Evolutionary conservation across 192 early-diverging fungal genomes (phyloP).

Genomic region (Backusella psychrophila): DNA sequence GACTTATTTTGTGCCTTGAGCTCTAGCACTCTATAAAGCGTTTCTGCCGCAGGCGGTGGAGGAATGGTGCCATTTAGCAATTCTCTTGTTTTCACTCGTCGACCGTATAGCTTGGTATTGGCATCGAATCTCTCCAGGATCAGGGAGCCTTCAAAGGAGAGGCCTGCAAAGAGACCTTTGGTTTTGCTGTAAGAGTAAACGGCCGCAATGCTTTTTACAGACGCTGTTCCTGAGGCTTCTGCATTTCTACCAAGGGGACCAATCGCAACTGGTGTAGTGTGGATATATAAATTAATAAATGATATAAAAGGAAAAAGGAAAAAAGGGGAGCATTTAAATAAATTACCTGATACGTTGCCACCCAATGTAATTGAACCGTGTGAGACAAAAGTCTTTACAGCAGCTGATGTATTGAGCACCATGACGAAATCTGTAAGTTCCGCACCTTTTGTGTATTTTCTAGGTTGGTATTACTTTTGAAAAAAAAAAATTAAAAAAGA

Average conservation of each 20-base stretch:
- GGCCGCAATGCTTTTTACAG: constrained; percentile 70
- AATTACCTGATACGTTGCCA: constrained; percentile 65
- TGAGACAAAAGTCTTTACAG: constrained; percentile 85
- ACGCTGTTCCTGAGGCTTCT: constrained; percentile 75
- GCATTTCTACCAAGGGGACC: constrained; percentile 84
- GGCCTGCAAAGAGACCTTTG: constrained; percentile 86
- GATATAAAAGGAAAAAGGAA: background rate
- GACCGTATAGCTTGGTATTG: constrained; percentile 93
- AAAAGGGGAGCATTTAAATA: too few species aligned
- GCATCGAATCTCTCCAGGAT: constrained; percentile 85
- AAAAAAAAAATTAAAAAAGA: background rate
- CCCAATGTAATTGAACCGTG: constrained; percentile 88
- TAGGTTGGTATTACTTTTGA: background rate
- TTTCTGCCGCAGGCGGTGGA: constrained; percentile 74
- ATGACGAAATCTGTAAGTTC: constrained; percentile 92
- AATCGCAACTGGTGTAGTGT: constrained; percentile 59
- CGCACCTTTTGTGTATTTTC: constrained; percentile 48
- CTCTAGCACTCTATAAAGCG: constrained; percentile 70
- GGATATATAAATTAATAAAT: background rate
- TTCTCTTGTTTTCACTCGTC: constrained; percentile 73
- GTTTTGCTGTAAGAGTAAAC: constrained; percentile 91
- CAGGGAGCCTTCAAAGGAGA: constrained; percentile 70
- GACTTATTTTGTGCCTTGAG: background rate
- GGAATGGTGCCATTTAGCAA: constrained; percentile 71
- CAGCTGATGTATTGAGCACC: constrained; percentile 79